Conservation (phyloP, 768 basidiomycete species). For the Mycena galericulata region DNA sequence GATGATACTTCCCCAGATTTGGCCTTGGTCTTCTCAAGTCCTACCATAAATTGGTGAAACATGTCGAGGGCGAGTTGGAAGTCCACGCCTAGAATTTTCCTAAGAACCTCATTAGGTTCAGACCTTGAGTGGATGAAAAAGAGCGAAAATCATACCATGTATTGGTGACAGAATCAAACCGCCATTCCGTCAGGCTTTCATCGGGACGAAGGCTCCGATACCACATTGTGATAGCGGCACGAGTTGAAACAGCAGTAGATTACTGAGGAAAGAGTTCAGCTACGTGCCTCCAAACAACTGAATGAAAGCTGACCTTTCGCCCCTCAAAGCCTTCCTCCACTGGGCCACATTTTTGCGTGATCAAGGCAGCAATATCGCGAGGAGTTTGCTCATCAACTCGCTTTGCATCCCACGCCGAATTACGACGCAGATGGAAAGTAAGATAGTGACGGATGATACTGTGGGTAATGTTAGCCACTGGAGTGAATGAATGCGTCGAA, state of each 20-base stretch:
- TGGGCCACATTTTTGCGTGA: conserved; percentile 7
- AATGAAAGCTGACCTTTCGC: background rate
- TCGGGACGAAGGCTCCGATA: conserved; percentile 25
- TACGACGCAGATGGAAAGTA: background rate
- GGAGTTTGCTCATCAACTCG: background rate
- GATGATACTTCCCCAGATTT: conserved; percentile 35
- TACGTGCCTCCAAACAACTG: too few relatives aligned
- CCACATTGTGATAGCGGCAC: conserved; percentile 34
- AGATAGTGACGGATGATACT: background rate
- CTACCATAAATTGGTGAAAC: conserved; percentile 40
- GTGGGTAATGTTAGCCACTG: too few relatives aligned
- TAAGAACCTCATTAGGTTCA: background rate
- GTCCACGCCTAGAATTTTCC: conserved; percentile 1
- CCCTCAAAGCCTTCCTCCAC: conserved; percentile 3
- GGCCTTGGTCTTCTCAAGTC: conserved; percentile 39
- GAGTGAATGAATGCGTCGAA: too few relatives aligned
- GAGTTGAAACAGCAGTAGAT: conserved; percentile 18
- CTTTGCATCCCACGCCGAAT: background rate
- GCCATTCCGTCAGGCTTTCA: conserved; percentile 31
- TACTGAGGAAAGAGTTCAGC: too few relatives aligned
- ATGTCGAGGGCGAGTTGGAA: conserved; percentile 12
- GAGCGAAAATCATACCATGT: background rate
- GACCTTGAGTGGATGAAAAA: background rate
- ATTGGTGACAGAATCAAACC: conserved; percentile 14
- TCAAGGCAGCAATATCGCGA: background rate